Conservation (phyloP, 768 basidiomycete species). For the Lentinula detonsa region DNA sequence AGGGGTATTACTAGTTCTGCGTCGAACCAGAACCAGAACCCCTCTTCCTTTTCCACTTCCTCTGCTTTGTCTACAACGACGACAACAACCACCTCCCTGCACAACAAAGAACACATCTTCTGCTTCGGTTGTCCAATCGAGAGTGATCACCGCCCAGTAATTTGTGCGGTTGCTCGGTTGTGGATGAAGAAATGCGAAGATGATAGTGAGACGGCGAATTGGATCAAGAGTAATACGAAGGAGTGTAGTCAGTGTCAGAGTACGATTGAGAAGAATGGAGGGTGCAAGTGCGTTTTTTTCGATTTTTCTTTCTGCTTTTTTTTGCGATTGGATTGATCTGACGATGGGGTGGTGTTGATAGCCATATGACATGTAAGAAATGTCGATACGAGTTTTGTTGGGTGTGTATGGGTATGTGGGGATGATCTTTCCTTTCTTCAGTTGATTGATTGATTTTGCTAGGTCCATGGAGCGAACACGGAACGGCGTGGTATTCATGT, state of each 20-base stretch:
- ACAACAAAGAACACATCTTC: slow-evolving; percentile 64
- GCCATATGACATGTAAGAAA: slow-evolving; percentile 99
- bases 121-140: slow-evolving; percentile 94
- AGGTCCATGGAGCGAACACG: slow-evolving; percentile 97
- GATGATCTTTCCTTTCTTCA: slow-evolving; percentile 9
- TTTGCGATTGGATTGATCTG: not conserved
- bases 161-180: slow-evolving; percentile 83
- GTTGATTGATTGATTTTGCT: slow-evolving; percentile 21
- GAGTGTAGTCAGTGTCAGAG: slow-evolving; percentile 95
- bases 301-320: too few species aligned
- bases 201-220: slow-evolving; percentile 97
- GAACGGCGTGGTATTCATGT: slow-evolving; percentile 97
- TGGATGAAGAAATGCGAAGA: slow-evolving; percentile 98
- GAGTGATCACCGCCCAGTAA: slow-evolving; percentile 85
- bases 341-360: slow-evolving; percentile 20
- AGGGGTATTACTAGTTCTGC: slow-evolving; percentile 32
- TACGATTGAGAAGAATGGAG: slow-evolving; percentile 99
- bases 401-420: slow-evolving; percentile 90
- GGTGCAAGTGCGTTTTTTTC: slow-evolving; percentile 84
- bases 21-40: slow-evolving; percentile 8
- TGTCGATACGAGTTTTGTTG: slow-evolving; percentile 99
- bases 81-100: not conserved
- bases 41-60: slow-evolving; percentile 6
- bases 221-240: slow-evolving; percentile 99
- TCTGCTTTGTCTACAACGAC: not conserved